Conservation (phyloP, 345 rosid genomes). For the Limnanthes douglasii region DNA sequence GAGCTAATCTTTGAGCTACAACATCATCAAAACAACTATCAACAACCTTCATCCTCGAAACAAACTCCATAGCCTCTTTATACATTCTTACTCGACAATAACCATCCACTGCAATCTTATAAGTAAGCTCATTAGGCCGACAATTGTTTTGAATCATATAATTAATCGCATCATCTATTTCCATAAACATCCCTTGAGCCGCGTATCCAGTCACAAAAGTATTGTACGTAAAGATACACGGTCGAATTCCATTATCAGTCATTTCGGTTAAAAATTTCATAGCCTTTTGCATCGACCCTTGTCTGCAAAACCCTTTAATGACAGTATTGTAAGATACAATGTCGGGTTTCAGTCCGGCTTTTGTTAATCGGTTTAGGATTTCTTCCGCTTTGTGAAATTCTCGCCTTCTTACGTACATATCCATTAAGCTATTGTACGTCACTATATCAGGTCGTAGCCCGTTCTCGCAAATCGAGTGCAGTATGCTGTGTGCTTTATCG, state of each 20-base stretch:
- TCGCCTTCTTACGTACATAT: conserved; percentile 73
- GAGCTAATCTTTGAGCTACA: conserved; percentile 38
- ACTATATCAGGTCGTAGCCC: conserved; percentile 70
- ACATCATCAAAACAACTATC: conserved; percentile 40
- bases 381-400: conserved; percentile 88
- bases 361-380: conserved; percentile 33
- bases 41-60: conserved; percentile 38
- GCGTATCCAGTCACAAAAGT: conserved; percentile 65
- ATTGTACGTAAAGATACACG: conserved; percentile 80
- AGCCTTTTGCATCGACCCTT: conserved; percentile 76
- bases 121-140: conserved; percentile 69
- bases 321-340: conserved; percentile 81
- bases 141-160: conserved; percentile 58
- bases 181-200: conserved; percentile 43
- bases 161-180: conserved; percentile 50
- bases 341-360: conserved; percentile 40
- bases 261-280: conserved; percentile 62
- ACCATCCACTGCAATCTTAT: conserved; percentile 75
- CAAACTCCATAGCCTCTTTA: conserved; percentile 67
- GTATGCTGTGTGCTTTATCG: conserved; percentile 39
- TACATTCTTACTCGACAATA: conserved; percentile 56
- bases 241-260: conserved; percentile 50
- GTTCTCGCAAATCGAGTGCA: conserved; percentile 29
- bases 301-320: conserved; percentile 84
- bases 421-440: conserved; percentile 84